phyloP scores from a whole-genome alignment of 2,329 filamentous ascomycete species.

The Fusarium fracticaudum region DNA sequence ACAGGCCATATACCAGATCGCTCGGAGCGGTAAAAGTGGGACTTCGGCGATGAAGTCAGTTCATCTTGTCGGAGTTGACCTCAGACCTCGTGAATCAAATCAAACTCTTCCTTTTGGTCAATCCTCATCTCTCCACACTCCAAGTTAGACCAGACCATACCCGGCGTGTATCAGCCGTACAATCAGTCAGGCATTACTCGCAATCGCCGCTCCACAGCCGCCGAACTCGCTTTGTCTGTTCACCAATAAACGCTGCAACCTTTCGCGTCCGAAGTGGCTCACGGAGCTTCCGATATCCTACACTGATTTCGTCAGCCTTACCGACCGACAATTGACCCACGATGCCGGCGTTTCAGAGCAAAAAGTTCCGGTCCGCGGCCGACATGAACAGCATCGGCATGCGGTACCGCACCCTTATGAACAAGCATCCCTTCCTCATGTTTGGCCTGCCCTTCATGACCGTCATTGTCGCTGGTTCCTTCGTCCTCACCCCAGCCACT shows the following conservation, averaged over 20 bases:
- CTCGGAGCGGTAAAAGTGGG: slow-evolving; percentile 11
- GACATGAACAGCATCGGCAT: slow-evolving; percentile 76
- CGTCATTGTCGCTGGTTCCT: slow-evolving; percentile 90
- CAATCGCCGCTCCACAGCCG: slow-evolving; percentile 12
- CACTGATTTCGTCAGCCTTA: not conserved
- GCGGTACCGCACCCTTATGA: slow-evolving; percentile 78
- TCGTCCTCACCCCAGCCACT: slow-evolving; percentile 92
- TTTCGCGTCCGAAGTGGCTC: not conserved
- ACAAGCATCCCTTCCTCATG: slow-evolving; percentile 85
- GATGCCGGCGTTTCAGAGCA: slow-evolving; percentile 69
- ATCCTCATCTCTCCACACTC: not conserved
- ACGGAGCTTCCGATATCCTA: slow-evolving; percentile 14
- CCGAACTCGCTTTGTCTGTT: not conserved
- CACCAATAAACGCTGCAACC: not conserved
- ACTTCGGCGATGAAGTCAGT: slow-evolving; percentile 24
- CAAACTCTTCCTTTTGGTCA: slow-evolving; percentile 22
- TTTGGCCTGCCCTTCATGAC: slow-evolving; percentile 94
- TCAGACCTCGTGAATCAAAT: slow-evolving; percentile 14
- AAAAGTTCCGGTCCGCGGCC: slow-evolving; percentile 74
- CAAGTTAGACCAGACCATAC: not conserved
- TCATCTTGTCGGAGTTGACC: slow-evolving; percentile 1
- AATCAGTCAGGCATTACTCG: not conserved
- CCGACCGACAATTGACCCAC: slow-evolving; percentile 9
- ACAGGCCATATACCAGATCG: slow-evolving; percentile 8
- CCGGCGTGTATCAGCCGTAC: not conserved